Base-by-base conservation (phyloP, 2,329 filamentous ascomycete species). In the Paraphaeosphaeria minitans region DNA sequence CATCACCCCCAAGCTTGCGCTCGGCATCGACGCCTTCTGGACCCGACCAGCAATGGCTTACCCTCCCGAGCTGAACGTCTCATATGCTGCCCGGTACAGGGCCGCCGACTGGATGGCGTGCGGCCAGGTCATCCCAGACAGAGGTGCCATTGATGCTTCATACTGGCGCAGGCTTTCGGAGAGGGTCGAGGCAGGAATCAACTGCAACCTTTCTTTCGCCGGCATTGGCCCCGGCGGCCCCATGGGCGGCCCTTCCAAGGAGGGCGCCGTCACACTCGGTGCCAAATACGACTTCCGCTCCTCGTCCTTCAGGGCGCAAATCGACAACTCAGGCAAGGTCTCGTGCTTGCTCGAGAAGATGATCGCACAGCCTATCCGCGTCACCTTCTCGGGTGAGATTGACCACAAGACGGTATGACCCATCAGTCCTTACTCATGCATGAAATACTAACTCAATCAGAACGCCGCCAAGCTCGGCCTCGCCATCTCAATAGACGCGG, bases 231-330 rank as follows among this genome's bases (percentile, higher is more conserved):
- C 86, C 59, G 74, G 59, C 67, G 86, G 85, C 53, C 85, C 87
- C 48, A 77, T 89, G 57, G 57, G 53, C 7, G 57, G 47, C n/a
- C 69, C 68, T 55, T 86, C 89, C 77, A 94, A 93, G 79, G 93
- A 99, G 78, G 95, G 95, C 56, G 85, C 92, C 61, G 93, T 96
- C 55, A 92, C 93, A 55, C 85, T 98, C 71, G 95, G 94, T 72
- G 92, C 93, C 76, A 99, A 99, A 82, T 99, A 99, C 81, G 94
- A 97, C 78, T 99, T 99, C 87, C 87, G 92, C 75, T 95, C 92
- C 56, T 95, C 92, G 52, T 95, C 92, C 43, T 97, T 97, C 88
- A 89, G 94, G 66, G 95, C 94, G 46, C 95, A 99, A 82, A 86
- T 98, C 70, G 95, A 99, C 81, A 96, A 93, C 73, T 89, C 92